A percentile compares a stretch with the other conserved stretches of the same genome.
These are phyloP conservation scores for Cardiosporidium cionae DNA, from an alignment of 169 alveolate species.

Conservation along the genomic window DNA sequence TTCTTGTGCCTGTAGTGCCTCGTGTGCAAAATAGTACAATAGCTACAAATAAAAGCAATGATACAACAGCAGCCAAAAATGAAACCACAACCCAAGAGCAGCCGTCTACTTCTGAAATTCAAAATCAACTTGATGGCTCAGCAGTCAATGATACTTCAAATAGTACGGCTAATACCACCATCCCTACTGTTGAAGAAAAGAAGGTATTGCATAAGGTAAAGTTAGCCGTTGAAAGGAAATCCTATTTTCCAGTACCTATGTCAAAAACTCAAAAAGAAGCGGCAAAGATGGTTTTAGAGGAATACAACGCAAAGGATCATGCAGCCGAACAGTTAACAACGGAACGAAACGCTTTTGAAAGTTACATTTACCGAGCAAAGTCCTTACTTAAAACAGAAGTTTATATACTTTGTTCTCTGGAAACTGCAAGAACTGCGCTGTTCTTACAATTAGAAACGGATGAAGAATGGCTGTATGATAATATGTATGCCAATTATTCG, in stretches of 20 bases:
- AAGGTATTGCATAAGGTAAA: neutral
- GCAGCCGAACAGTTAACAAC: neutral
- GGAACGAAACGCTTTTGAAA: constrained; percentile 11
- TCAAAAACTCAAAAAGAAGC: constrained; percentile 7
- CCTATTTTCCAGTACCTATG: constrained; percentile 13
- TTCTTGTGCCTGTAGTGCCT: neutral
- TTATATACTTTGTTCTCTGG: neutral
- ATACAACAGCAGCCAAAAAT: neutral
- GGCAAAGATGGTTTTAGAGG: constrained; percentile 3
- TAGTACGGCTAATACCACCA: neutral
- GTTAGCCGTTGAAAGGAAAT: neutral
- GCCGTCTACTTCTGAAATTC: neutral
- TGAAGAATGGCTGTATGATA: constrained; percentile 29
- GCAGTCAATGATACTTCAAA: neutral
- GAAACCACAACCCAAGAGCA: neutral
- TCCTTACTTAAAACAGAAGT: neutral
- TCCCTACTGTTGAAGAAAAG: neutral
- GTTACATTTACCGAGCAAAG: constrained; percentile 16
- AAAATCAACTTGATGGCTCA: neutral
- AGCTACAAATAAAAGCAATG: neutral
- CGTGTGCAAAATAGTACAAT: neutral
- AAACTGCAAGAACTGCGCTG: neutral
- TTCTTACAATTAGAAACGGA: neutral
- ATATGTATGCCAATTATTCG: constrained; percentile 10
- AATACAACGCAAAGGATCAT: constrained; percentile 10